Conservation (phyloP, 371 early-diverging fungal genomes). For the Rhizopus microsporus region DNA sequence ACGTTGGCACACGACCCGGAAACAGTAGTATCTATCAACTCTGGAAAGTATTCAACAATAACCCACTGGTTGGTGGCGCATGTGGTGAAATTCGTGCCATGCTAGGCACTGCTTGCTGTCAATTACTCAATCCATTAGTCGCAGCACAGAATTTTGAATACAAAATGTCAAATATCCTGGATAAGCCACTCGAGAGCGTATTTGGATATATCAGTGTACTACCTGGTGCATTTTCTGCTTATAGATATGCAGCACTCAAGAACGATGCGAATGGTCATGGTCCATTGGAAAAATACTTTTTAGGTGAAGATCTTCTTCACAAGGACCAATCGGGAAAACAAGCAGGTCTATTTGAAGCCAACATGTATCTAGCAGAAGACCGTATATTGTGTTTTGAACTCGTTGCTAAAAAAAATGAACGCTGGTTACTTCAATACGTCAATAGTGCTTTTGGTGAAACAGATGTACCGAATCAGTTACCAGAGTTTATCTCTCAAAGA, state of each 20-base stretch:
- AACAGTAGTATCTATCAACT: conserved; percentile 72
- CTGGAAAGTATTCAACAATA: conserved; percentile 78
- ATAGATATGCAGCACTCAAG: conserved; percentile 77
- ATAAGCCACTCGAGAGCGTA: conserved; percentile 86
- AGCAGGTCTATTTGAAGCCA: conserved; percentile 61
- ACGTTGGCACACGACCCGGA: conserved; percentile 84
- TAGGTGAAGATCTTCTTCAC: conserved; percentile 61
- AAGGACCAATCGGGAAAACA: conserved; percentile 32
- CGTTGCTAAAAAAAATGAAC: conserved; percentile 68
- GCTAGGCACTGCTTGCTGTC: conserved; percentile 65
- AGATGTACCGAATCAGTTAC: conserved; percentile 78
- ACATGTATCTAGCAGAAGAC: conserved; percentile 85
- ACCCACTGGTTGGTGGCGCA: conserved; percentile 75
- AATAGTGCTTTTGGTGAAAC: conserved; percentile 79
- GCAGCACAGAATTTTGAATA: conserved; percentile 83
- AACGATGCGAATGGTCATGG: conserved; percentile 58
- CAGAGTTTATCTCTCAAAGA: conserved; percentile 87
- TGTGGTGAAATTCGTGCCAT: conserved; percentile 87
- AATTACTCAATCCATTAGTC: conserved; percentile 79
- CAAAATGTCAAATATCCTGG: conserved; percentile 86
- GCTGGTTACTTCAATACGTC: conserved; percentile 71
- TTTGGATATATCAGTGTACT: conserved; percentile 87
- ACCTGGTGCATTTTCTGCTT: conserved; percentile 88
- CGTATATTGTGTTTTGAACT: conserved; percentile 88
- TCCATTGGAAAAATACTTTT: conserved; percentile 77